Evolutionary conservation across 148 eudicot genomes (phyloP).

Genomic region (Cornus suecica): DNA sequence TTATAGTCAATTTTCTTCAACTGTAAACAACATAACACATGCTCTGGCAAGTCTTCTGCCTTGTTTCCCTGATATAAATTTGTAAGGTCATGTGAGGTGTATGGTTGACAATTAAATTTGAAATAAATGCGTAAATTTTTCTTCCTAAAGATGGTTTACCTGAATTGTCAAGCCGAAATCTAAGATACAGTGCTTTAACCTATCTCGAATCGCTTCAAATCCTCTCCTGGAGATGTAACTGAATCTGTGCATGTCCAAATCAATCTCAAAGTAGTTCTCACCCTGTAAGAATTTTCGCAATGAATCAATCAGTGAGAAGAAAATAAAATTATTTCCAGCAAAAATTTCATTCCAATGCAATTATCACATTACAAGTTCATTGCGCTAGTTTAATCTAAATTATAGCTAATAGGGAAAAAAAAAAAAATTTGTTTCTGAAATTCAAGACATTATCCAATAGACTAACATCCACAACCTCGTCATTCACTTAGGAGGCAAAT

Average conservation of each 20-base stretch:
- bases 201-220: conserved; percentile 73
- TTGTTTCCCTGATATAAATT: conserved; percentile 71
- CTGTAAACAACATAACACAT: conserved; percentile 70
- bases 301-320: background rate
- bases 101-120: background rate
- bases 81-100: background rate
- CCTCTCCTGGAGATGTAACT: conserved; percentile 88
- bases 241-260: conserved; percentile 90
- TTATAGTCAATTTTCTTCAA: conserved; percentile 69
- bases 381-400: too few relatives aligned
- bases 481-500: background rate
- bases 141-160: conserved; percentile 33
- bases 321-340: background rate
- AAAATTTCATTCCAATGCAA: background rate
- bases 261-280: conserved; percentile 87
- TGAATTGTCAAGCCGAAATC: conserved; percentile 92
- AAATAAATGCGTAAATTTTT: background rate
- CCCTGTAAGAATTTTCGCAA: conserved; percentile 41
- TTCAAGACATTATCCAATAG: background rate
- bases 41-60: conserved; percentile 85
- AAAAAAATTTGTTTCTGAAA: too few relatives aligned
- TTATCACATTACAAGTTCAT: background rate
- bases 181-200: conserved; percentile 66
- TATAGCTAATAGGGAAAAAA: too few relatives aligned
- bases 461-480: background rate